Evolutionary conservation across 768 basidiomycete genomes (phyloP).

Genomic region (Polyporus arcularius): DNA sequence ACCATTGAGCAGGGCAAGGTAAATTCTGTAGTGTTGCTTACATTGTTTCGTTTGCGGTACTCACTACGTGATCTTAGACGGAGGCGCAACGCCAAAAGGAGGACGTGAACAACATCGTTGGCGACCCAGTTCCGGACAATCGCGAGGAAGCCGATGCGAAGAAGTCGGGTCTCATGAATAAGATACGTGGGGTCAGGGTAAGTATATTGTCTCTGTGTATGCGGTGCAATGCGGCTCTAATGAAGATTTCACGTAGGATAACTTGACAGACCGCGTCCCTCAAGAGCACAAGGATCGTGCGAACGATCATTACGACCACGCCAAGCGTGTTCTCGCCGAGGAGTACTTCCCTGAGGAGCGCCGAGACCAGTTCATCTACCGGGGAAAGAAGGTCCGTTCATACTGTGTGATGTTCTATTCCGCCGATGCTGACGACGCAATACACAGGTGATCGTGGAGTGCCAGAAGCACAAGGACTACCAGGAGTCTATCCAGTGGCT

Average conservation of each 20-base stretch:
- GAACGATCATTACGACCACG: constrained; percentile 54
- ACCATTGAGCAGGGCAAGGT: constrained; percentile 15
- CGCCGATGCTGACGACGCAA: background rate
- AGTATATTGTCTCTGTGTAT: background rate
- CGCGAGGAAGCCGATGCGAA: constrained; percentile 39
- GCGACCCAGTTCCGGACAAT: constrained; percentile 30
- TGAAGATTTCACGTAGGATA: constrained; percentile 30
- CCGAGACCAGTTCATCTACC: constrained; percentile 90
- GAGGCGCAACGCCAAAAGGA: constrained; percentile 25
- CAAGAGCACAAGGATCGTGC: constrained; percentile 65
- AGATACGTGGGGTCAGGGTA: constrained; percentile 33
- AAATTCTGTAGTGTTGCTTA: background rate
- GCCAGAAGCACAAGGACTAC: constrained; percentile 91
- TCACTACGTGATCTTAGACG: constrained; percentile 4
- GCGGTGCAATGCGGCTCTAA: constrained; percentile 3
- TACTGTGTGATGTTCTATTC: too few relatives aligned
- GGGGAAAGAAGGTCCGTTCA: constrained; percentile 77
- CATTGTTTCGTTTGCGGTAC: background rate
- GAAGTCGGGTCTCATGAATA: constrained; percentile 36
- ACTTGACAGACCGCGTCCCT: constrained; percentile 58
- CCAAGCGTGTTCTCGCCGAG: constrained; percentile 70
- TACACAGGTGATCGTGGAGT: constrained; percentile 77
- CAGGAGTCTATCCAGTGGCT: constrained; percentile 81
- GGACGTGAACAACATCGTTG: constrained; percentile 23
- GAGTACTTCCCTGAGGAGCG: constrained; percentile 91